These are phyloP conservation scores for Kalmusia sp. DNA, from an alignment of 2,329 filamentous ascomycete species.

Conservation along the genomic window DNA sequence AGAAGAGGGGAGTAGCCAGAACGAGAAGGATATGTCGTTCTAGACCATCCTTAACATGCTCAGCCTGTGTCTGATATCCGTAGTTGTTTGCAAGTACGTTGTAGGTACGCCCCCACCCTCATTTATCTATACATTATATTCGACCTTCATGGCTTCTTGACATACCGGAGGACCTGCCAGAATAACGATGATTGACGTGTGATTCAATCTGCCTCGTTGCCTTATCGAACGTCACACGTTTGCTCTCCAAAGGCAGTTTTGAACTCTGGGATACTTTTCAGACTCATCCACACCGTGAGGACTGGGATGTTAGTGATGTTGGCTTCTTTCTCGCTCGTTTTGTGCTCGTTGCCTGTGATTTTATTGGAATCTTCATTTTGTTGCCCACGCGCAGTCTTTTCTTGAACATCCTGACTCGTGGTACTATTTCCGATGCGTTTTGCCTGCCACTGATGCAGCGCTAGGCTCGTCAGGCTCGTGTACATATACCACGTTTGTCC, in stretches of 20 bases:
- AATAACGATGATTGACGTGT: background rate
- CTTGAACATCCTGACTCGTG: too few relatives aligned
- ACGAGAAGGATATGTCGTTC: too few relatives aligned
- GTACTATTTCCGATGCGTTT: too few relatives aligned
- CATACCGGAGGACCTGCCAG: too few relatives aligned
- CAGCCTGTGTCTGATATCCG: too few relatives aligned
- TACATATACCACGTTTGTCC: conserved; percentile 20
- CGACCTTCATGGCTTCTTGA: too few relatives aligned
- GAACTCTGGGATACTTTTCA: conserved; percentile 19
- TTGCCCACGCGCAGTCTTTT: too few relatives aligned
- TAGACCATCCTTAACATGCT: too few relatives aligned
- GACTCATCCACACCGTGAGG: conserved; percentile 24
- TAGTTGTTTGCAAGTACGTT: too few relatives aligned
- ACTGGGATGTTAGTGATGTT: conserved; percentile 16
- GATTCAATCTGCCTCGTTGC: background rate
- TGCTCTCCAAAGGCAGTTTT: conserved; percentile 24
- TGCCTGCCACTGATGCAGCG: background rate
- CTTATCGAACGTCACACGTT: background rate
- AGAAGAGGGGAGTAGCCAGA: too few relatives aligned
- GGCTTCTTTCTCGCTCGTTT: background rate
- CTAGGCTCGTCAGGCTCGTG: conserved; percentile 10
- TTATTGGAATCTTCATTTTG: background rate
- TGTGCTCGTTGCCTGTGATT: background rate
- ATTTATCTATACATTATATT: too few relatives aligned
- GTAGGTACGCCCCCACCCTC: too few relatives aligned